A percentile compares a stretch with the other conserved stretches of the same genome.
These are phyloP conservation scores for Gnaphalium uliginosum DNA, from an alignment of 129 eudicot genomes.

Conservation along the genomic window DNA sequence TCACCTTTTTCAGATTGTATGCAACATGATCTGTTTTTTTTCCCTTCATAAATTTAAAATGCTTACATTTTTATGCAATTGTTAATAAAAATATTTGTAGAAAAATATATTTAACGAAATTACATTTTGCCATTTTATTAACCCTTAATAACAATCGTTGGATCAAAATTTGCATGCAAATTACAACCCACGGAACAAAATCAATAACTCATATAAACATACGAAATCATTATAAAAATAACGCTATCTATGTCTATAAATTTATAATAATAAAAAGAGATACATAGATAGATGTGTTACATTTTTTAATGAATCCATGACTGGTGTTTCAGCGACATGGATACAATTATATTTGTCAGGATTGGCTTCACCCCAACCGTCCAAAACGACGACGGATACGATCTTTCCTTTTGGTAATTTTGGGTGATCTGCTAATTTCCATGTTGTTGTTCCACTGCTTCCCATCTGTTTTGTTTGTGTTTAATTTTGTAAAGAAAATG, in stretches of 20 bases:
- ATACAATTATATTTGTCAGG: constrained; percentile 77
- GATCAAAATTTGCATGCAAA: background rate
- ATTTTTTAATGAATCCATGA: constrained; percentile 84
- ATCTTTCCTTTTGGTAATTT: constrained; percentile 83
- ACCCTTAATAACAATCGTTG: too few relatives aligned
- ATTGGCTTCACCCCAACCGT: constrained; percentile 97
- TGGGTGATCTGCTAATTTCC: constrained; percentile 84
- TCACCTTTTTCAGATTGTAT: background rate
- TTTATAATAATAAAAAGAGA: background rate
- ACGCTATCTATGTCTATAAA: background rate
- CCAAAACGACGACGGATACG: constrained; percentile 76
- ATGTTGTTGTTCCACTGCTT: constrained; percentile 47
- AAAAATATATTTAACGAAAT: too few relatives aligned
- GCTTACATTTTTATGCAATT: background rate
- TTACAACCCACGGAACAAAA: too few relatives aligned
- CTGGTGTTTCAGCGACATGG: constrained; percentile 85
- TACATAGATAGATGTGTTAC: constrained; percentile 27
- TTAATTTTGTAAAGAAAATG: background rate
- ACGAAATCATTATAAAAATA: background rate
- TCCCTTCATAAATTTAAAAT: too few relatives aligned
- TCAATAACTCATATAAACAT: background rate
- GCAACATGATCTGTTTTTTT: background rate
- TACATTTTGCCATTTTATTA: too few relatives aligned
- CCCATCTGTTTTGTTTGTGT: constrained; percentile 50
- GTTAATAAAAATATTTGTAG: too few relatives aligned